A percentile compares a stretch with the other conserved stretches of the same genome.
Conservation (phyloP, 257 asterid genomes). For the Fraxinus pennsylvanica region DNA sequence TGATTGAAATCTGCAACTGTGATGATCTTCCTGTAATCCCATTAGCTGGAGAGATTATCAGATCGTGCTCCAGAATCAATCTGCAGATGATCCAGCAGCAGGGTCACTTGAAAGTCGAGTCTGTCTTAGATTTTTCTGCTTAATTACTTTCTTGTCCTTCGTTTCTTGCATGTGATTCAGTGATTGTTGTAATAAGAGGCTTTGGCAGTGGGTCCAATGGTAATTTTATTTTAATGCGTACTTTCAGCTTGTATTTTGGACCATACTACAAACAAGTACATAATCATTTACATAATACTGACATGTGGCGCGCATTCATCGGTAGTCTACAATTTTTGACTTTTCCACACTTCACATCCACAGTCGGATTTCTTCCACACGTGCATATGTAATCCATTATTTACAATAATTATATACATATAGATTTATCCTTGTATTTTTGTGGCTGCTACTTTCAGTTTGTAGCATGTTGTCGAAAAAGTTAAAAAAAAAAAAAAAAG, state of each 20-base stretch:
- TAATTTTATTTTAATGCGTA: not conserved
- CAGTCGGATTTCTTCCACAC: too few species aligned
- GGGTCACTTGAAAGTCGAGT: not conserved
- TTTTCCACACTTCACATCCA: too few species aligned
- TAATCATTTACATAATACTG: too few species aligned
- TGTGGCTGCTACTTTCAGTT: not conserved
- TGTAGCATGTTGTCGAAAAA: too few species aligned
- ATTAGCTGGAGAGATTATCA: constrained; percentile 66
- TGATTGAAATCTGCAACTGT: constrained; percentile 95
- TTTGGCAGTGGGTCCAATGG: not conserved
- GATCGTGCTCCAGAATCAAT: constrained; percentile 68
- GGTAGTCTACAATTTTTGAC: too few species aligned
- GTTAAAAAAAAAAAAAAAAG: too few species aligned
- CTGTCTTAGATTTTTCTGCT: not conserved
- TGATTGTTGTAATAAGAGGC: not conserved
- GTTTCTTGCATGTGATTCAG: not conserved
- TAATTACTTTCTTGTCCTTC: not conserved
- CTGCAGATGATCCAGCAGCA: constrained; percentile 44
- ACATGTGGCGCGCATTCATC: too few species aligned
- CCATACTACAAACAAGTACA: too few species aligned
- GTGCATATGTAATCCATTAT: too few species aligned
- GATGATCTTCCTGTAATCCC: constrained; percentile 81
- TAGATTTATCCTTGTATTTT: not conserved
- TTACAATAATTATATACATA: too few species aligned
- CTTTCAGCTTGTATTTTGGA: not conserved